These are phyloP conservation scores for Paspalum notatum DNA, from an alignment of 176 grass and related monocot species.

Conservation along the genomic window DNA sequence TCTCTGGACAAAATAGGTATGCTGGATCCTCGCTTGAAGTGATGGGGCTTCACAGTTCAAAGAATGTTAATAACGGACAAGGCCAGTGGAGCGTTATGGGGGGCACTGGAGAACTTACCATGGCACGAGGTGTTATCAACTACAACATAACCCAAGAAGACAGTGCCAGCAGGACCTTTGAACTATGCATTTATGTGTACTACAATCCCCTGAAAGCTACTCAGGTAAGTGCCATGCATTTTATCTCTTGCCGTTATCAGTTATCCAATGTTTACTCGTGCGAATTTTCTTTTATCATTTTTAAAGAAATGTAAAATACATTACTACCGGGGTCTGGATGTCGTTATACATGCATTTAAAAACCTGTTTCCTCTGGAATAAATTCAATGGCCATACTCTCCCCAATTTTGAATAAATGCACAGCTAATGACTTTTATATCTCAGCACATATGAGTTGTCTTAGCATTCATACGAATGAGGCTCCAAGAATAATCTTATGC, in stretches of 20 bases:
- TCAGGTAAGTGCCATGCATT: not conserved
- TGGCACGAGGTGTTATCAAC: not conserved
- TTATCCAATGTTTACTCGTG: not conserved
- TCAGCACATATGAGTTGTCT: too few species aligned
- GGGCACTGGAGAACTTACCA: not conserved
- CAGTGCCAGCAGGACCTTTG: not conserved
- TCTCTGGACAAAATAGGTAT: not conserved
- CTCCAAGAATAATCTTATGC: too few species aligned
- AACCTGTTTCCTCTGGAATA: not conserved
- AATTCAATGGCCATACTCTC: not conserved
- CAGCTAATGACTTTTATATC: too few species aligned
- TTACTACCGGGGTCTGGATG: too few species aligned
- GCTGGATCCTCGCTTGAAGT: not conserved
- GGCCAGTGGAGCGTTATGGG: not conserved
- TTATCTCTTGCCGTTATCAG: not conserved
- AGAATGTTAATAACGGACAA: not conserved
- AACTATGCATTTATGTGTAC: not conserved
- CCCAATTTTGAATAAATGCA: too few species aligned
- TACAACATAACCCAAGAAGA: not conserved
- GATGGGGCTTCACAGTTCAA: not conserved
- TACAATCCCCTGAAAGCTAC: not conserved
- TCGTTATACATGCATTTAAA: too few species aligned
- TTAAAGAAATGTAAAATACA: too few species aligned
- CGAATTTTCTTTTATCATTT: not conserved
- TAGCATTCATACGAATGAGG: too few species aligned